phyloP scores from a whole-genome alignment of 192 early-diverging fungal species.

The Rhizophagus sp. region DNA sequence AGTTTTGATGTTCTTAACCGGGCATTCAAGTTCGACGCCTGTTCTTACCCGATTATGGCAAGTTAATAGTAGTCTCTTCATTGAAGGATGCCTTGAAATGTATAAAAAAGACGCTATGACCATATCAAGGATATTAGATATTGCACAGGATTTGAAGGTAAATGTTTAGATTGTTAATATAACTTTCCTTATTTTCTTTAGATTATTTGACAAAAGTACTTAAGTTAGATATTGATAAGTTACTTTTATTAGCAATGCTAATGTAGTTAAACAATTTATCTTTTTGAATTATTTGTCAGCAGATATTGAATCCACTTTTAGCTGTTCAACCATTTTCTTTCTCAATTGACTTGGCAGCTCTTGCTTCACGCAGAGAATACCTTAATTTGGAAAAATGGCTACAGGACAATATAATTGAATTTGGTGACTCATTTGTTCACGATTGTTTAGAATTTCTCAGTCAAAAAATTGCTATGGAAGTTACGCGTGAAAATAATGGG shows the following conservation, averaged over 20 bases:
- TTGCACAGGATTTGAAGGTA: slow-evolving; percentile 81
- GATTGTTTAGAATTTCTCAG: slow-evolving; percentile 77
- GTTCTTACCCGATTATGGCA: slow-evolving; percentile 77
- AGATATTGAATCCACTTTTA: slow-evolving; percentile 72
- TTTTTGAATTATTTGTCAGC: not conserved
- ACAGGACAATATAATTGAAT: slow-evolving; percentile 64
- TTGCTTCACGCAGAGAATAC: slow-evolving; percentile 76
- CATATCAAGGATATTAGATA: slow-evolving; percentile 66
- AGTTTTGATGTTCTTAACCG: slow-evolving; percentile 64
- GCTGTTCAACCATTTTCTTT: slow-evolving; percentile 68
- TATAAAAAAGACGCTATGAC: slow-evolving; percentile 69
- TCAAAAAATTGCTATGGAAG: slow-evolving; percentile 59
- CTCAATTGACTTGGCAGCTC: slow-evolving; percentile 75
- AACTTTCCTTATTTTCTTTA: too few relatives aligned
- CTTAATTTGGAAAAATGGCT: slow-evolving; percentile 87
- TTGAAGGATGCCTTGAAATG: slow-evolving; percentile 66
- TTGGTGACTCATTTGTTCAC: slow-evolving; percentile 65
- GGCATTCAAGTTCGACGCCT: slow-evolving; percentile 60
- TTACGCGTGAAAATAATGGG: slow-evolving; percentile 45
- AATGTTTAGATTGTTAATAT: not conserved
- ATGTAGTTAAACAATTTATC: not conserved
- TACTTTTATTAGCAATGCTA: not conserved
- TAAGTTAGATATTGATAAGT: not conserved
- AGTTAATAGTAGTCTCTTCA: slow-evolving; percentile 54
- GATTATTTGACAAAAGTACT: too few relatives aligned